Conservation (phyloP, 1,284 basidiomycete species). For the Veloboletus limbatus region DNA sequence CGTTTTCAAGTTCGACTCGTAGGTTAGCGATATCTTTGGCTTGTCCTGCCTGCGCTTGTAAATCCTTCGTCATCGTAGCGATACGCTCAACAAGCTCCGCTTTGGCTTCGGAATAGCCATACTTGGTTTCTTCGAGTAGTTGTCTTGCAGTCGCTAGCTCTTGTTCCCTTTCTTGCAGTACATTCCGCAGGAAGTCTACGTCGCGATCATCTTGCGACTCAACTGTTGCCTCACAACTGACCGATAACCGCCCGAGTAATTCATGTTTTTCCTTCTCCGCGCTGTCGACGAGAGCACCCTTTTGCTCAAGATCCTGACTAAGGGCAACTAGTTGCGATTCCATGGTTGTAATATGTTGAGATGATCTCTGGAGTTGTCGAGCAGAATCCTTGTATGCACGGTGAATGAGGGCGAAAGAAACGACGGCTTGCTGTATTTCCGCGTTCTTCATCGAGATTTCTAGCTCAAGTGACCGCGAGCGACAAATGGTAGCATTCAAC, state of each 20-base stretch:
- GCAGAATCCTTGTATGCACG: constrained; percentile 16
- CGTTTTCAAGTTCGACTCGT: constrained; percentile 18
- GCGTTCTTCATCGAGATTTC: constrained; percentile 9
- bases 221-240: background rate
- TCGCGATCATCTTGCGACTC: constrained; percentile 20
- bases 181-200: constrained; percentile 15
- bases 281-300: background rate
- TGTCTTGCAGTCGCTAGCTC: constrained; percentile 18
- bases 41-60: constrained; percentile 13
- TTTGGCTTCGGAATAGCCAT: constrained; percentile 14
- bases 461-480: constrained; percentile 10
- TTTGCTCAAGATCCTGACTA: constrained; percentile 10
- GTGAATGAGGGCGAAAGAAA: constrained; percentile 36
- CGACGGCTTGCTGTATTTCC: constrained; percentile 26
- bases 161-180: constrained; percentile 22
- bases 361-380: constrained; percentile 13
- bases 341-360: constrained; percentile 9
- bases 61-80: constrained; percentile 16
- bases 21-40: constrained; percentile 16
- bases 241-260: constrained; percentile 10
- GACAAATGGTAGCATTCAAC: constrained; percentile 7
- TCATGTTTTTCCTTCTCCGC: constrained; percentile 12
- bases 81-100: constrained; percentile 23
- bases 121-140: constrained; percentile 21
- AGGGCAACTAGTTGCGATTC: constrained; percentile 20